Evolutionary conservation across 73 alveolate genomes (phyloP).

Genomic region (Paramecium biaurelia): DNA sequence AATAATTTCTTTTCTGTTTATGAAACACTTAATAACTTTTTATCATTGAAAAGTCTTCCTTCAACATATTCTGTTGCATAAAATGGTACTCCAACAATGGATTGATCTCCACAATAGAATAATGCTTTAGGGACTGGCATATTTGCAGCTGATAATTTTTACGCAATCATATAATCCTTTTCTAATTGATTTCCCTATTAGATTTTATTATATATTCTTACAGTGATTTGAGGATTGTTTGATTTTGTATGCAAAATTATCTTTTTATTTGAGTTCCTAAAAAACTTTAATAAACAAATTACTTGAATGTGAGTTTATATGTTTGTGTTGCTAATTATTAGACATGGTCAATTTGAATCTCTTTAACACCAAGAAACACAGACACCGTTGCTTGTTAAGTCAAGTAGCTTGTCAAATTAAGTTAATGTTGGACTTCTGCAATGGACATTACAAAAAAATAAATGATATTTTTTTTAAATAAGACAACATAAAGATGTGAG

Average conservation of each 20-base stretch:
- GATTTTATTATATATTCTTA: not conserved
- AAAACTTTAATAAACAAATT: not conserved
- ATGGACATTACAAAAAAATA: not conserved
- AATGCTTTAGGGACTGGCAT: not conserved
- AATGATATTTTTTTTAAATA: not conserved
- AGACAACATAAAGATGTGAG: not conserved
- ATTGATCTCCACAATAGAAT: not conserved
- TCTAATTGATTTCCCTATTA: not conserved
- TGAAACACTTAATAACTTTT: not conserved
- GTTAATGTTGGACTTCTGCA: not conserved
- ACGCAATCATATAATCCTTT: not conserved
- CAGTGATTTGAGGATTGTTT: not conserved
- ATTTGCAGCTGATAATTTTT: not conserved
- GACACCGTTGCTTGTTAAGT: not conserved
- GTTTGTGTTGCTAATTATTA: not conserved
- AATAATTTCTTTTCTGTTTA: not conserved
- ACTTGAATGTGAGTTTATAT: not conserved
- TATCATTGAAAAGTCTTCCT: not conserved
- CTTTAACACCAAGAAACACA: not conserved
- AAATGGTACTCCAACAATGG: not conserved
- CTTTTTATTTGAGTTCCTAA: not conserved
- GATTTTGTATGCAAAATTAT: not conserved
- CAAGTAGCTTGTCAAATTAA: not conserved
- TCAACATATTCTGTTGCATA: constrained; percentile 8
- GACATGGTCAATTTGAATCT: not conserved